These are phyloP conservation scores for Reticulascus tulasneorum DNA, from an alignment of 2,329 filamentous ascomycete genomes.

Conservation along the genomic window DNA sequence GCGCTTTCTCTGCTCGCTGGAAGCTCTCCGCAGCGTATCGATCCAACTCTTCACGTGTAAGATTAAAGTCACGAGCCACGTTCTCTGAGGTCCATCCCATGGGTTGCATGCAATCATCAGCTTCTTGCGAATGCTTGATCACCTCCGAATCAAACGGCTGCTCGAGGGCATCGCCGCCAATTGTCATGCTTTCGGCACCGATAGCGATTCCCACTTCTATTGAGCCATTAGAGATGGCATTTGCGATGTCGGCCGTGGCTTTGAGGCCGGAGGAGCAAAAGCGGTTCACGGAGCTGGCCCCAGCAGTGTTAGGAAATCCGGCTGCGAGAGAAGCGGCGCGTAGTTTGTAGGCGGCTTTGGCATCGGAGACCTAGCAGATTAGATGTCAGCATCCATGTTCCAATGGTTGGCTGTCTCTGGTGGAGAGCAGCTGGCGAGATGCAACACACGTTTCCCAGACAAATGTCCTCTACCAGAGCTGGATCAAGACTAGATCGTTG, in stretches of 20 bases:
- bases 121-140: slow-evolving; percentile 66
- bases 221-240: slow-evolving; percentile 72
- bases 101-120: slow-evolving; percentile 81
- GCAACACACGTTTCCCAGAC: slow-evolving; percentile 75
- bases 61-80: slow-evolving; percentile 84
- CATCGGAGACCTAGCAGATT: slow-evolving; percentile 64
- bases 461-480: slow-evolving; percentile 80
- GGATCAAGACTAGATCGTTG: slow-evolving; percentile 75
- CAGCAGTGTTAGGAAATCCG: slow-evolving; percentile 87
- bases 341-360: slow-evolving; percentile 84
- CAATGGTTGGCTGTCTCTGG: too few relatives aligned
- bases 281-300: slow-evolving; percentile 79
- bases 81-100: slow-evolving; percentile 99
- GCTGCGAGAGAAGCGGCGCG: slow-evolving; percentile 86
- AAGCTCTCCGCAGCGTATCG: slow-evolving; percentile 83
- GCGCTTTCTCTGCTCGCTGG: slow-evolving; percentile 79
- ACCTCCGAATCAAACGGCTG: slow-evolving; percentile 76
- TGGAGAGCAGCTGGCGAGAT: too few relatives aligned
- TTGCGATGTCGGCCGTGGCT: slow-evolving; percentile 90
- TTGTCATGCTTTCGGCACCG: slow-evolving; percentile 85
- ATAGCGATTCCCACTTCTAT: slow-evolving; percentile 87
- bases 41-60: slow-evolving; percentile 78
- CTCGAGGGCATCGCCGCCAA: slow-evolving; percentile 65
- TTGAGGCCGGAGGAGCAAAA: slow-evolving; percentile 98
- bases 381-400: slow-evolving; percentile 2